A percentile compares a stretch with the other conserved stretches of the same genome.
These are phyloP conservation scores for Cicer cuneatum DNA, from an alignment of 306 rosid genomes.

Conservation along the genomic window DNA sequence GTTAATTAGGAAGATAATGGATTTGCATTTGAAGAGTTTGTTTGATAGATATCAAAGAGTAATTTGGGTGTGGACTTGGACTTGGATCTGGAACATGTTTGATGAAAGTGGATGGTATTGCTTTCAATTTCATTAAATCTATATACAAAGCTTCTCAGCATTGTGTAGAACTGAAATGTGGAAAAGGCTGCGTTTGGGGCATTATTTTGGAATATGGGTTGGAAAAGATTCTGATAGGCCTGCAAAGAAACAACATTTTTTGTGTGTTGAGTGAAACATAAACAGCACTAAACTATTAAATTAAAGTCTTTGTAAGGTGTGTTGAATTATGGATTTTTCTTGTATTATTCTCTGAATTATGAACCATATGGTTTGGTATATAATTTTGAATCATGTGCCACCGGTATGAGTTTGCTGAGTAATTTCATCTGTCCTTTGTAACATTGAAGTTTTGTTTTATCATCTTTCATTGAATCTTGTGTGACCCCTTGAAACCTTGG, in stretches of 20 bases:
- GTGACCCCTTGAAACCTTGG: not conserved
- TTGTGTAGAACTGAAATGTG: slow-evolving; percentile 65
- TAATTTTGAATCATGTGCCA: no score
- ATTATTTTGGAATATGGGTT: slow-evolving; percentile 63
- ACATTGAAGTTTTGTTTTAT: no score
- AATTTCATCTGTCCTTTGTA: slow-evolving; percentile 2
- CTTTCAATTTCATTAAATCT: slow-evolving; percentile 61
- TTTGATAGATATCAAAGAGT: slow-evolving; percentile 74
- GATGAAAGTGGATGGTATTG: slow-evolving; percentile 67
- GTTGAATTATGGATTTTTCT: slow-evolving; percentile 19
- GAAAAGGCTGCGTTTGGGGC: slow-evolving; percentile 67
- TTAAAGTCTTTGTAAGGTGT: no score
- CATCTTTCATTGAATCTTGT: slow-evolving; percentile 35
- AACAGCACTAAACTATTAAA: slow-evolving; percentile 4
- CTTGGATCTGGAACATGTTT: slow-evolving; percentile 76
- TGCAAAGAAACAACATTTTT: slow-evolving; percentile 67
- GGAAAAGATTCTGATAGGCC: slow-evolving; percentile 74
- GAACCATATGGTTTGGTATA: slow-evolving; percentile 10
- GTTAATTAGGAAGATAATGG: slow-evolving; percentile 49
- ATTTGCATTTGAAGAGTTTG: slow-evolving; percentile 72
- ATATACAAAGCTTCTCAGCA: slow-evolving; percentile 69
- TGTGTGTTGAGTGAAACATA: slow-evolving; percentile 47
- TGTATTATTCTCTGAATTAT: slow-evolving; percentile 3
- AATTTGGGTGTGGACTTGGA: slow-evolving; percentile 75
- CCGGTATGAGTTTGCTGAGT: not conserved